Evolutionary conservation across 208 protist species (phyloP).

Genomic region (Leishmania mexicana): DNA sequence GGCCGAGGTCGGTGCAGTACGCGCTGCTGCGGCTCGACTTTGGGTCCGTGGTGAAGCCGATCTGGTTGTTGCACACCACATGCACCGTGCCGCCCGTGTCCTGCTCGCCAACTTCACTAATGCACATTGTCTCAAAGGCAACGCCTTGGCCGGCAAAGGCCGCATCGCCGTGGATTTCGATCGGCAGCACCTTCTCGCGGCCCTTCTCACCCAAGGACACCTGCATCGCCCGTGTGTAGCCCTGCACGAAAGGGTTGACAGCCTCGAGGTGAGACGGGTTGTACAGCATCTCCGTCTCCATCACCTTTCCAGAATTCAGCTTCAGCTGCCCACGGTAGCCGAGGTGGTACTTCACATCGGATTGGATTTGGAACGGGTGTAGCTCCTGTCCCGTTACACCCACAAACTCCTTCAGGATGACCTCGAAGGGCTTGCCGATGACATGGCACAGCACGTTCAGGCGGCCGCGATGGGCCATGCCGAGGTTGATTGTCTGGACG

Average conservation of each 20-base stretch:
- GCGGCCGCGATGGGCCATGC: constrained; percentile 98
- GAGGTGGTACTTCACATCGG: constrained; percentile 99
- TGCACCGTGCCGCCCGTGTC: constrained; percentile 98
- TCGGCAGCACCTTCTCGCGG: constrained; percentile 66
- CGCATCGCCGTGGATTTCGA: constrained; percentile 99
- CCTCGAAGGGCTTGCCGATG: constrained; percentile 95
- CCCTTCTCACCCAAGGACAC: constrained; percentile 59
- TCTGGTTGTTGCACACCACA: constrained; percentile 99
- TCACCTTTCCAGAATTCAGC: constrained; percentile 70
- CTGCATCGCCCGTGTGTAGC: constrained; percentile 97
- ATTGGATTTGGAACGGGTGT: constrained; percentile 93
- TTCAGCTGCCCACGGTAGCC: constrained; percentile 83
- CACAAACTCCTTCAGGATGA: constrained; percentile 93
- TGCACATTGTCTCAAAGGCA: constrained; percentile 97
- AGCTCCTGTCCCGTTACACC: constrained; percentile 75
- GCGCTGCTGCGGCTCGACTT: constrained; percentile 94
- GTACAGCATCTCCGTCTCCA: constrained; percentile 96
- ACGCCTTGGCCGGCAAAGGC: constrained; percentile 98
- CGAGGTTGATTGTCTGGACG: constrained; percentile 95
- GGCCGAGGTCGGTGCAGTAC: constrained; percentile 98
- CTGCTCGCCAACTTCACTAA: constrained; percentile 93
- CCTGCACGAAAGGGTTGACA: constrained; percentile 98
- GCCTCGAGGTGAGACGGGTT: constrained; percentile 99
- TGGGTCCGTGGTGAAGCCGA: constrained; percentile 99
- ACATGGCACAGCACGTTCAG: constrained; percentile 98